Conservation (phyloP, 1,139 yeast genomes). For the Taiozyma onychis region DNA sequence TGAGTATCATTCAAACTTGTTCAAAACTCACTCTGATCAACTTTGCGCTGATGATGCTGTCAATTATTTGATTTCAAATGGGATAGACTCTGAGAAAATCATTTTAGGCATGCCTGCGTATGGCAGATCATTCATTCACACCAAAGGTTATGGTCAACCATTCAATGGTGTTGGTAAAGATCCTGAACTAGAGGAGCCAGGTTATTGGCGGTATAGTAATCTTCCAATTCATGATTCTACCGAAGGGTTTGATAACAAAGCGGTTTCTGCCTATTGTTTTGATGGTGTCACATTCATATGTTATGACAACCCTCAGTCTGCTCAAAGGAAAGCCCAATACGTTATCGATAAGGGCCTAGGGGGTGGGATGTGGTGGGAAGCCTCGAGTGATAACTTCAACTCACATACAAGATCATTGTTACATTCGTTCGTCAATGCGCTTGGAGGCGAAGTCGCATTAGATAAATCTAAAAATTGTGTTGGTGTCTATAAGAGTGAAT, state of each 20-base stretch:
- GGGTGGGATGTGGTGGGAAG: conserved; percentile 97
- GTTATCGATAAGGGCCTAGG: conserved; percentile 46
- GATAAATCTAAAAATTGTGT: conserved; percentile 10
- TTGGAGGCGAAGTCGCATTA: conserved; percentile 32
- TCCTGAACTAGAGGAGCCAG: conserved; percentile 39
- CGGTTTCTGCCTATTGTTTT: conserved; percentile 56
- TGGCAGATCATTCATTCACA: conserved; percentile 65
- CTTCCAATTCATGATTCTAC: conserved; percentile 39
- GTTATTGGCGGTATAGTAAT: conserved; percentile 48
- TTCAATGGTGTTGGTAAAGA: conserved; percentile 46
- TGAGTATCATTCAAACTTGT: conserved; percentile 70
- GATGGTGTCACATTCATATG: conserved; percentile 42
- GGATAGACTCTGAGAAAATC: conserved; percentile 47
- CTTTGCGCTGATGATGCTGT: conserved; percentile 49
- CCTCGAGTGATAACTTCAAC: conserved; percentile 56
- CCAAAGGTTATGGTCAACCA: conserved; percentile 34
- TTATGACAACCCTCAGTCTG: conserved; percentile 61
- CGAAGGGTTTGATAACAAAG: conserved; percentile 46
- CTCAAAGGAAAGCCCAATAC: conserved; percentile 54
- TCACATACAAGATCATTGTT: conserved; percentile 32
- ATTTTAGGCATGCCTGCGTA: conserved; percentile 85
- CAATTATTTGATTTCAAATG: conserved; percentile 34
- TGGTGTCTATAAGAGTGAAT: conserved; percentile 11
- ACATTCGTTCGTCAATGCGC: conserved; percentile 34
- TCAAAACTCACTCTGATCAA: conserved; percentile 35